Base-by-base conservation (phyloP, 1,284 basidiomycete genomes). In the Rhodotorula sp. region DNA sequence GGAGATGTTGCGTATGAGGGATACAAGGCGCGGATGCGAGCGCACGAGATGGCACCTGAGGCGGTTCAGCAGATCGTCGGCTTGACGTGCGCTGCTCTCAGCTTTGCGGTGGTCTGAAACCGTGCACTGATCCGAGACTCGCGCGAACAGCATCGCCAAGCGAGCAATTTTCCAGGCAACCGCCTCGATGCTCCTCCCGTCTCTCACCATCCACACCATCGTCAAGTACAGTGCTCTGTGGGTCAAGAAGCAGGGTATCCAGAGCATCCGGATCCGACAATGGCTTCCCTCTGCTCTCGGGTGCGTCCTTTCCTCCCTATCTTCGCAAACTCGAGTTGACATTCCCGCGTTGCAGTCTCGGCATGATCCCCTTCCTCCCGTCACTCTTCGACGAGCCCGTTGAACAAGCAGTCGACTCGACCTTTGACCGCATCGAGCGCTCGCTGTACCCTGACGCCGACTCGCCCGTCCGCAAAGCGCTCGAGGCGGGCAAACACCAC, bases 1-100 rank as follows among this genome's bases (percentile, higher is more conserved):
- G 91, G 90, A 59, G 94, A 96, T 78, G 92, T 95, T 51, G 84
- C 86, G n/a, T 95, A 92, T 80, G 92, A 94, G 78, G 87, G 91
- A 7, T 96, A 92, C 83, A 94, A 94, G 79, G 87, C 90, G 3
- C 85, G 88, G 73, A 83, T 87, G 69, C 84, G 84, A 57, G 70
- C 67, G 20, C 46, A 64, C 40, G 64, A 72, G 61, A 53, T 54
- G 31, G 62, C 57, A 24, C 67, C 70, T 26, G 70, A 69, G n/a
- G 40, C 53, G 31, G 8, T 63, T 22, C 37, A 30, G 13, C 51
- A 53, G 9, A 54, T 72, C 13, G 67, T 72, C 40, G 70, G 70
- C 1, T 40, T 72, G 48, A 65, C 65, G 60, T 68, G 46, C 24
- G 65, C 51, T 46, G 22, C 8, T 52, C 18, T 18, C 20, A 10